Base-by-base conservation (phyloP, 1,284 basidiomycete genomes). In the Ceratobasidium sp. region DNA sequence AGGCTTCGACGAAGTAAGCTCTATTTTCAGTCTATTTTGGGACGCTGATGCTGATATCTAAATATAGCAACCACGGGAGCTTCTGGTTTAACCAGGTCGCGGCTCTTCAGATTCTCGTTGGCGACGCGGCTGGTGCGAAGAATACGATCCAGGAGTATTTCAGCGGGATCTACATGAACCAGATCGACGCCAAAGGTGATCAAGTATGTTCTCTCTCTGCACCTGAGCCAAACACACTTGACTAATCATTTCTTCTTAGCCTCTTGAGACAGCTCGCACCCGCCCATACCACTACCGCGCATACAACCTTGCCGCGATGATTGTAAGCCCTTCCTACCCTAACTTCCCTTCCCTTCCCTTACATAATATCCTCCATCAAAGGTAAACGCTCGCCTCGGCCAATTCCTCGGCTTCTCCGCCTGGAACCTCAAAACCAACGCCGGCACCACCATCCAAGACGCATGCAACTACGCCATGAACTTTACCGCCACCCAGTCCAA, bases 391-490 rank as follows among this genome's bases (percentile, higher is more conserved):
- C 87, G 88, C 58, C 82, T 92, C 56, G 87, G 85, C 28, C 82
- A 84, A 46, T 90, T 89, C 81, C 88, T 90, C 40, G 86, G 85
- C 40, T 85, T 87, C 44, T 83, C 84, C 69, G 85, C 86, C 33
- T 92, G 90, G 89, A 86, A 88, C 71, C 84, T 85, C 67, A 88
- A 86, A 33, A 88, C 90, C 28, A 84, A 80, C 15, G 82, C 83
- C 12, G 89, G 90, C 28, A 86, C 87, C 0, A 91, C 87, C 26
- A 91, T 92, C 83, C 85, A 91, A 82, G 86, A 85, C 53, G 91
- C 91, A 7, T 84, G 90, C 77, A 88, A 92, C 83, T 92, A 86
- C 80, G 86, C 89, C 10, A 89, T 92, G 86, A 85, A 84, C 1
- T 80, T 87, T n/a, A 82, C 87, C 70, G 84, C 86, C 0, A 42